A percentile compares a stretch with the other conserved stretches of the same genome.
Evolutionary conservation across 2,329 filamentous ascomycete genomes (phyloP).

Genomic region (Neospermospora avenae): DNA sequence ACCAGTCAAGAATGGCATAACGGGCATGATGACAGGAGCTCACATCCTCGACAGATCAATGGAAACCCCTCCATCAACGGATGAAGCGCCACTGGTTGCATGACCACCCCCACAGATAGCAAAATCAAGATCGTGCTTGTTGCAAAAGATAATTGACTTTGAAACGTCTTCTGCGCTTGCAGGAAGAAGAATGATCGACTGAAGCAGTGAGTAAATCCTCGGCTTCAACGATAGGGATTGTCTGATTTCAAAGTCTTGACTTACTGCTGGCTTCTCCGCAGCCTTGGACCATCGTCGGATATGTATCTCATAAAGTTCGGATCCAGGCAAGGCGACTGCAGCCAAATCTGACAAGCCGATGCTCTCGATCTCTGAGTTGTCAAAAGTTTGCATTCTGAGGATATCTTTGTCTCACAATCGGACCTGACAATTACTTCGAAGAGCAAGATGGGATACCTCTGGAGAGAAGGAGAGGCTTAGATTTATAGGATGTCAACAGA

Average conservation of each 20-base stretch:
- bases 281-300: slow-evolving; percentile 24
- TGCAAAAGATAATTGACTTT: slow-evolving; percentile 18
- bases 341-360: neutral
- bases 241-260: neutral
- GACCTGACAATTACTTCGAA: too few species aligned
- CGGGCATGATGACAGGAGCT: neutral
- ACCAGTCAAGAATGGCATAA: neutral
- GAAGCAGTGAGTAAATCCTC: neutral
- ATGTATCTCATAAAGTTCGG: neutral
- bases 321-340: neutral
- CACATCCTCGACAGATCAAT: slow-evolving; percentile 27
- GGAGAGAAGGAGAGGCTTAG: too few species aligned
- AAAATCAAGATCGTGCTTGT: slow-evolving; percentile 15
- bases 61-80: slow-evolving; percentile 21
- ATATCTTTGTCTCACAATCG: too few species aligned
- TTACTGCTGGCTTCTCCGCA: slow-evolving; percentile 24
- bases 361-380: neutral
- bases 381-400: neutral
- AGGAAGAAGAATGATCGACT: slow-evolving; percentile 24
- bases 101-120: slow-evolving; percentile 23
- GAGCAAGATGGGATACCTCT: too few species aligned
- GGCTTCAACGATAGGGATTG: neutral
- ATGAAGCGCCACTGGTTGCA: slow-evolving; percentile 21
- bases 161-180: slow-evolving; percentile 20
- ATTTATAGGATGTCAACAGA: too few species aligned